phyloP scores from a whole-genome alignment of 306 rosid genomes.

The Quercus mongolica region DNA sequence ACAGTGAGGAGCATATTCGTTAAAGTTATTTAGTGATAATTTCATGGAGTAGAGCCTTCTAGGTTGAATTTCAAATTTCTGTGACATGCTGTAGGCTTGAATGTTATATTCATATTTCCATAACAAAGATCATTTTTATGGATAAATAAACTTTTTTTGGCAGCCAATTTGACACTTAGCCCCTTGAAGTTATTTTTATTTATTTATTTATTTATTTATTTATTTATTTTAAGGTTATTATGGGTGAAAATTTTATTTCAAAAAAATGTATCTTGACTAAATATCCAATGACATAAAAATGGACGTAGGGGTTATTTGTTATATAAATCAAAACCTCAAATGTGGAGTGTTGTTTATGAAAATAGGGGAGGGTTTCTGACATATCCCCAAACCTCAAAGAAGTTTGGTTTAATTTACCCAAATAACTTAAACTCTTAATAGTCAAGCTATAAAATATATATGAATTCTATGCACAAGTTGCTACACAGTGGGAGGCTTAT shows the following conservation, averaged over 20 bases:
- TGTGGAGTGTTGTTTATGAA: no score
- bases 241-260: no score
- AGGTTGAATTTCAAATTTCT: neutral
- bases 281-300: no score
- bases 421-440: neutral
- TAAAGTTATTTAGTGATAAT: neutral
- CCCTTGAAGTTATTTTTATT: no score
- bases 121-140: neutral
- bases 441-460: neutral
- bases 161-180: neutral
- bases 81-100: neutral
- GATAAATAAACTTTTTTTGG: neutral
- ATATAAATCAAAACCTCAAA: no score
- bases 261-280: no score
- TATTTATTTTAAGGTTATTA: no score
- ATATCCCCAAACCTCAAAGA: fast-evolving
- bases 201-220: no score
- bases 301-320: no score
- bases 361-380: no score
- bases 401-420: no score
- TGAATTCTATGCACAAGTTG: neutral
- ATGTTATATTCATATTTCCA: neutral
- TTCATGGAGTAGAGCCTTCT: neutral
- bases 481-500: neutral
- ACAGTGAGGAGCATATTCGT: neutral